A percentile compares a stretch with the other conserved stretches of the same genome.
Conservation (phyloP, 805 yeast genomes). For the Ogataea philodendri region DNA sequence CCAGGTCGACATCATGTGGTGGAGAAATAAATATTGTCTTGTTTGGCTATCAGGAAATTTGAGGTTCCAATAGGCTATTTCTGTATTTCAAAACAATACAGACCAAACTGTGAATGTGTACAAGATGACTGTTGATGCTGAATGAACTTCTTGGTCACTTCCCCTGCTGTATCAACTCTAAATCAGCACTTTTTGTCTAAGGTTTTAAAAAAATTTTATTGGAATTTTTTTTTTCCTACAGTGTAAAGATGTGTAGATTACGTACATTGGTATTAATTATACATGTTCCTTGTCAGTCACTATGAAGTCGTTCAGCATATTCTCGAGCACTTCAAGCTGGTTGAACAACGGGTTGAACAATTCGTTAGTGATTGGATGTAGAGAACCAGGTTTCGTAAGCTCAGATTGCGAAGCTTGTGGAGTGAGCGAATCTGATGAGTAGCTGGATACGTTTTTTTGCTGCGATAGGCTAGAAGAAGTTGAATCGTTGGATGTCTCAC, state of each 20-base stretch:
- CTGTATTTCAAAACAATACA: too few relatives aligned
- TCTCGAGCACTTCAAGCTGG: constrained; percentile 37
- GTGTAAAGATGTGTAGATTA: constrained; percentile 4
- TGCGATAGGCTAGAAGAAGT: constrained; percentile 7
- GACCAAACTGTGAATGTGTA: too few relatives aligned
- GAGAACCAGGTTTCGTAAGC: constrained; percentile 2
- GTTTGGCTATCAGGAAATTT: constrained; percentile 1
- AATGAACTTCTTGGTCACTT: background rate
- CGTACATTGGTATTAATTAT: background rate
- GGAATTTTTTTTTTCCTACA: constrained; percentile 1
- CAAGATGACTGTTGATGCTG: background rate
- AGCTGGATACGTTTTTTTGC: constrained; percentile 1
- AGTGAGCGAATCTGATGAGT: constrained; percentile 27
- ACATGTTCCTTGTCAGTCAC: constrained; percentile 10
- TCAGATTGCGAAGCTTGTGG: constrained; percentile 16
- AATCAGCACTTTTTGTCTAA: constrained; percentile 2
- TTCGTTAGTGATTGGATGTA: constrained; percentile 48
- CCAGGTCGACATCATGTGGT: constrained; percentile 48
- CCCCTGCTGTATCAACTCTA: background rate
- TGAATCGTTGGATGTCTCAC: constrained; percentile 7
- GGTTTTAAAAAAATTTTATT: constrained; percentile 2
- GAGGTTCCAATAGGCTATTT: background rate
- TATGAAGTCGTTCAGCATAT: constrained; percentile 26
- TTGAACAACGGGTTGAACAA: constrained; percentile 58
- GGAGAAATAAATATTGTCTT: constrained; percentile 1